Percentiles rank a stretch among this genome's conserved stretches.
These are phyloP conservation scores for Suillus placidus DNA, from an alignment of 768 basidiomycete species.

Conservation along the genomic window DNA sequence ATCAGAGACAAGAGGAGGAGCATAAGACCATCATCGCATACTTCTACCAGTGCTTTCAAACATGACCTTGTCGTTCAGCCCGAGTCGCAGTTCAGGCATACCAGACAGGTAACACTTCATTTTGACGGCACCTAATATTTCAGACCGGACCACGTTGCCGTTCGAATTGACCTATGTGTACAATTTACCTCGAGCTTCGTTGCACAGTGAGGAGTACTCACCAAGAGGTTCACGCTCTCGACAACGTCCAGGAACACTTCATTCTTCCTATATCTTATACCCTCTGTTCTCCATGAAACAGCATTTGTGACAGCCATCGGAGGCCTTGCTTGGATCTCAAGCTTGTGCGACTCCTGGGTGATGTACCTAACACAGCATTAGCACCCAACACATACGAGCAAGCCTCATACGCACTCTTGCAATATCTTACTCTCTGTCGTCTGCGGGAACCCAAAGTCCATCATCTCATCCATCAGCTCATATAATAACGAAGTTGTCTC, in stretches of 20 bases:
- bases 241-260: constrained; percentile 99
- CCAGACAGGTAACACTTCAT: constrained; percentile 99
- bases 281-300: constrained; percentile 97
- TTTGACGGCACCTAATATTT: constrained; percentile 98
- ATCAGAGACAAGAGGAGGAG: not conserved
- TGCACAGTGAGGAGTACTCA: constrained; percentile 40
- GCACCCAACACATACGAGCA: not conserved
- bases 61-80: constrained; percentile 99
- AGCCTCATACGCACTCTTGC: constrained; percentile 65
- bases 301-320: constrained; percentile 98
- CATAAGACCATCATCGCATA: constrained; percentile 42
- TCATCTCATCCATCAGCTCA: constrained; percentile 99
- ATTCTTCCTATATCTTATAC: constrained; percentile 96
- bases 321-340: constrained; percentile 89
- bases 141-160: constrained; percentile 95
- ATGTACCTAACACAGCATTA: constrained; percentile 66
- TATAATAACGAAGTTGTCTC: constrained; percentile 99
- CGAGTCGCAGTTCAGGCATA: constrained; percentile 97
- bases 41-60: constrained; percentile 96
- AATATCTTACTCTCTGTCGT: constrained; percentile 99
- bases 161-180: constrained; percentile 84
- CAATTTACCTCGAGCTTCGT: not conserved
- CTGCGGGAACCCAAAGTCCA: constrained; percentile 99
- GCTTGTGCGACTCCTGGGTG: constrained; percentile 97
- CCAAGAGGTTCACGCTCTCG: constrained; percentile 95